A percentile compares a stretch with the other conserved stretches of the same genome.
phyloP scores from a whole-genome alignment of 768 basidiomycete species.

The Suillus placidus region DNA sequence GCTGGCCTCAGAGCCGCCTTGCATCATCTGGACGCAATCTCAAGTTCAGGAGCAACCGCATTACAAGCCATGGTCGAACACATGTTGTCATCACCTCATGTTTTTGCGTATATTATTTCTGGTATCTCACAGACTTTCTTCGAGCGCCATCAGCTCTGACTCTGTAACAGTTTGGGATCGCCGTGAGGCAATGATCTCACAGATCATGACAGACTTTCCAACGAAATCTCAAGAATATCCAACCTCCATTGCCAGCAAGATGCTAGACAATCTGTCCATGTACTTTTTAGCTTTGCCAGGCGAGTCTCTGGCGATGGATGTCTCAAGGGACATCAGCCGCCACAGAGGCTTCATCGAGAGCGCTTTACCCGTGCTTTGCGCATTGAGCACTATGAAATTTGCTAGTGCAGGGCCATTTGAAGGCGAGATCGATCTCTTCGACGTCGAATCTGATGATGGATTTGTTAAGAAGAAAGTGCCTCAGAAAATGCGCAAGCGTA shows the following conservation, averaged over 20 bases:
- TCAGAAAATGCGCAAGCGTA: constrained; percentile 33
- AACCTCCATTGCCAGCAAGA: constrained; percentile 20
- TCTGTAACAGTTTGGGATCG: constrained; percentile 19
- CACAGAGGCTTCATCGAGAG: constrained; percentile 26
- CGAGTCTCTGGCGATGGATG: constrained; percentile 16
- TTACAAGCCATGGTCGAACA: constrained; percentile 31
- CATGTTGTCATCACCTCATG: constrained; percentile 26
- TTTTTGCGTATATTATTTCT: constrained; percentile 36
- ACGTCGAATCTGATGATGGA: constrained; percentile 9
- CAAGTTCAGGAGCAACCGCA: constrained; percentile 22
- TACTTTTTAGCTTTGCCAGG: constrained; percentile 28
- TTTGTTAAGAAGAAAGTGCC: constrained; percentile 21
- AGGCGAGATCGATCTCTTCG: constrained; percentile 8
- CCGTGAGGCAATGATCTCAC: constrained; percentile 20
- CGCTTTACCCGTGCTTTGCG: constrained; percentile 27
- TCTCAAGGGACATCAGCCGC: constrained; percentile 17
- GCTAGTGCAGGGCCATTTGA: not conserved
- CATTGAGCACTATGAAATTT: constrained; percentile 14
- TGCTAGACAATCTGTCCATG: constrained; percentile 32
- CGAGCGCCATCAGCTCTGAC: not conserved
- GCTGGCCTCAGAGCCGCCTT: constrained; percentile 23
- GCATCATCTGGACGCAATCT: constrained; percentile 26
- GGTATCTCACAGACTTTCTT: constrained; percentile 16
- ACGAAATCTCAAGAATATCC: constrained; percentile 22
- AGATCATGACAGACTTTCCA: constrained; percentile 40